These are phyloP conservation scores for Protomyces gravidus DNA, from an alignment of 1,139 yeast genomes.

Conservation along the genomic window DNA sequence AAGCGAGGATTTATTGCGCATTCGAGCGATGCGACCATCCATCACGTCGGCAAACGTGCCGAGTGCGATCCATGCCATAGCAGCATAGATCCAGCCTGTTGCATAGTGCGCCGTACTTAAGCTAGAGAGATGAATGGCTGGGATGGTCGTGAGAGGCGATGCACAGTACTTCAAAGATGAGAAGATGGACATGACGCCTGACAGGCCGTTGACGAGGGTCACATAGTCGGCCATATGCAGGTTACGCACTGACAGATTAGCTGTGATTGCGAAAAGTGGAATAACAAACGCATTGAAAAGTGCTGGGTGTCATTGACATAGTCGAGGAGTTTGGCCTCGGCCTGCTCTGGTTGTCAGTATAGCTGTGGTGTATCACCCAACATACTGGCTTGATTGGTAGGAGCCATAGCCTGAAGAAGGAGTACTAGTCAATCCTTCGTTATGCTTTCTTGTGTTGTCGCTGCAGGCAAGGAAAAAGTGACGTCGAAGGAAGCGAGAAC, in stretches of 20 bases:
- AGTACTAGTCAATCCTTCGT: too few relatives aligned
- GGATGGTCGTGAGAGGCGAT: conserved; percentile 50
- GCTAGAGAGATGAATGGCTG: conserved; percentile 83
- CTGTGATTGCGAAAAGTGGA: conserved; percentile 12
- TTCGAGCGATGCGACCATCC: conserved; percentile 94
- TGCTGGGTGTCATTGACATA: conserved; percentile 33
- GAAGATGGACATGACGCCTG: conserved; percentile 83
- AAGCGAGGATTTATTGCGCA: conserved; percentile 82
- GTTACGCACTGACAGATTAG: conserved; percentile 46
- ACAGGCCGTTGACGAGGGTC: conserved; percentile 66
- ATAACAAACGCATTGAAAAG: conserved; percentile 30
- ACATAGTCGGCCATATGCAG: conserved; percentile 94
- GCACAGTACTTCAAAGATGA: conserved; percentile 76
- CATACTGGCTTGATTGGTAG: background rate
- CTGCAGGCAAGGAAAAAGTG: too few relatives aligned
- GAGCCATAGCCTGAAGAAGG: too few relatives aligned
- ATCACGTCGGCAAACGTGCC: conserved; percentile 93
- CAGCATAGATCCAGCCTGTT: conserved; percentile 19
- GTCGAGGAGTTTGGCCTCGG: conserved; percentile 30
- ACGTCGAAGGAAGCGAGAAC: too few relatives aligned
- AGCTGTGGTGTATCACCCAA: background rate
- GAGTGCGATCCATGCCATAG: conserved; percentile 43
- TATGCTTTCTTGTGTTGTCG: too few relatives aligned
- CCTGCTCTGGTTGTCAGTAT: conserved; percentile 3
- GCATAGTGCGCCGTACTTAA: conserved; percentile 54